Conservation (phyloP, 495 filamentous ascomycete species). For the Hyaloscypha hepaticicola region DNA sequence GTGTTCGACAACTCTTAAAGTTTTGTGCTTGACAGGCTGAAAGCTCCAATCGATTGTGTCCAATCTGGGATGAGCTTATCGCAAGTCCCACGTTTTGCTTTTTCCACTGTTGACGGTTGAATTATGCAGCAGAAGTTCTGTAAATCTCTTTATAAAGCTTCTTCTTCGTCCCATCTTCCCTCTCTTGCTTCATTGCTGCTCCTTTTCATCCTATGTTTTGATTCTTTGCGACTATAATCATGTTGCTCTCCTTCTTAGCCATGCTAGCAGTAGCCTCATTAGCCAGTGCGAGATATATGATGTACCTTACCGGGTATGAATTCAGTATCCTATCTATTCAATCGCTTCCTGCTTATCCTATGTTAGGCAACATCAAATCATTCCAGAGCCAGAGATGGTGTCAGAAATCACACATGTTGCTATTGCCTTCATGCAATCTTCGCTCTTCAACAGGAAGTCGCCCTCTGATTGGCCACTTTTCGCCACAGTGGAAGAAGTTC, state of each 20-base stretch:
- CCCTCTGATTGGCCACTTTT: slow-evolving; percentile 57
- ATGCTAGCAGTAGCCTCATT: slow-evolving; percentile 15
- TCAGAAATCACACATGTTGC: slow-evolving; percentile 60
- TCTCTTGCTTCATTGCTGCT: background rate
- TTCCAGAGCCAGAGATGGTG: slow-evolving; percentile 47
- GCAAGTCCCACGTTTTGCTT: background rate
- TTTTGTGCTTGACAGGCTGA: background rate
- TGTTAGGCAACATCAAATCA: slow-evolving; percentile 50
- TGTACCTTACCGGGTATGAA: slow-evolving; percentile 59
- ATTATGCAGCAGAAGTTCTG: background rate
- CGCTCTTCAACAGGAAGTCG: slow-evolving; percentile 55
- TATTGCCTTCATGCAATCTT: slow-evolving; percentile 64
- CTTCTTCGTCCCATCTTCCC: background rate
- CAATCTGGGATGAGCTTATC: background rate
- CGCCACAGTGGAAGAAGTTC: slow-evolving; percentile 54
- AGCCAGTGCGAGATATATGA: slow-evolving; percentile 46
- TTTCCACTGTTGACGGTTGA: background rate
- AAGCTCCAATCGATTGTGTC: background rate
- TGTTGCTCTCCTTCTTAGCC: slow-evolving; percentile 2
- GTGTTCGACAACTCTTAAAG: background rate
- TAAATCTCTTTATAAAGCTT: background rate
- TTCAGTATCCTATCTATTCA: slow-evolving; percentile 1
- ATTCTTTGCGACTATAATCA: background rate
- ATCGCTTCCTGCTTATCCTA: background rate
- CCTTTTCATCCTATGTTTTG: background rate